A percentile compares a stretch with the other conserved stretches of the same genome.
phyloP scores from a whole-genome alignment of 73 alveolate genomes.

The Uronychia binucleata region DNA sequence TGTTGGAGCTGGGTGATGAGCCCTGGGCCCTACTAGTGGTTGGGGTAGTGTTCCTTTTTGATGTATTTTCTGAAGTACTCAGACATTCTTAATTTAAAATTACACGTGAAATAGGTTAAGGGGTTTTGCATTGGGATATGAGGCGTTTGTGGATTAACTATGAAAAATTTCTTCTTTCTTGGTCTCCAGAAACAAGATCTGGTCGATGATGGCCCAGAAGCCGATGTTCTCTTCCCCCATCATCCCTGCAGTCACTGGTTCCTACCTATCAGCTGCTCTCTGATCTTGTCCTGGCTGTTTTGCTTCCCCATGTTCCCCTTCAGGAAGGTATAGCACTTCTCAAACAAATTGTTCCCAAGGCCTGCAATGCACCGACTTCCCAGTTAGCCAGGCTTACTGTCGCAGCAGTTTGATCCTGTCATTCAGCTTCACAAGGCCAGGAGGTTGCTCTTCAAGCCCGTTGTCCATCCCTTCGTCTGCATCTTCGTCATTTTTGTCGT shows the following conservation, averaged over 20 bases:
- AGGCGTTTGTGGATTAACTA: too few species aligned
- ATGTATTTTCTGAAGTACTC: slow-evolving; percentile 26
- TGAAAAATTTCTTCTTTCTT: slow-evolving; percentile 41
- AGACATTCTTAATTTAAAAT: slow-evolving; percentile 53
- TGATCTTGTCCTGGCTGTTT: background rate
- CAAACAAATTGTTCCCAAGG: slow-evolving; percentile 58
- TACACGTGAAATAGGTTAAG: too few species aligned
- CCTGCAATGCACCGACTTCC: slow-evolving; percentile 28
- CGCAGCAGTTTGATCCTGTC: slow-evolving; percentile 38
- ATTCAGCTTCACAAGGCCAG: slow-evolving; percentile 18
- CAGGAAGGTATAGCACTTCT: slow-evolving; percentile 22
- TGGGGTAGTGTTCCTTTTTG: slow-evolving; percentile 74
- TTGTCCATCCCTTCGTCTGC: slow-evolving; percentile 54
- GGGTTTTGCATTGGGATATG: too few species aligned
- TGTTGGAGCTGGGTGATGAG: slow-evolving; percentile 53
- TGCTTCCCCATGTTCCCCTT: background rate
- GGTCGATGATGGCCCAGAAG: slow-evolving; percentile 55
- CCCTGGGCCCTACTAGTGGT: slow-evolving; percentile 63
- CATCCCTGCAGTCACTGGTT: too few species aligned
- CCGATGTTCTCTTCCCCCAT: slow-evolving; percentile 69
- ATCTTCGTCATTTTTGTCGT: slow-evolving; percentile 27
- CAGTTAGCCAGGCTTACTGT: slow-evolving; percentile 4
- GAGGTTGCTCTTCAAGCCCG: slow-evolving; percentile 50
- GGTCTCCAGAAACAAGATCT: slow-evolving; percentile 50
- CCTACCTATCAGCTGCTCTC: background rate